Conservation (phyloP, 129 eudicot species). For the Saposhnikovia divaricata region DNA sequence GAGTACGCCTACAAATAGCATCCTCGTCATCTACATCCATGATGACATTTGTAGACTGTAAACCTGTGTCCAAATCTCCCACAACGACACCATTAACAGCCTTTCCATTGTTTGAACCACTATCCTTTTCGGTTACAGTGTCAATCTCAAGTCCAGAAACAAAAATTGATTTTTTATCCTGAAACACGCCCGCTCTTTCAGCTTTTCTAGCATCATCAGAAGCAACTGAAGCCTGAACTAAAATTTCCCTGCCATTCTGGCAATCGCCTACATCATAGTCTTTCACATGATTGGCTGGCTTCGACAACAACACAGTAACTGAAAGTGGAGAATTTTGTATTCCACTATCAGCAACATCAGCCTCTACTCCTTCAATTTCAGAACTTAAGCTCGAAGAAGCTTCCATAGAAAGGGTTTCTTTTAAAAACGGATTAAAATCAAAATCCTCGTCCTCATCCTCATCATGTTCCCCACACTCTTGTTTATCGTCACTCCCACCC, state of each 20-base stretch:
- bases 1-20: conserved; percentile 87
- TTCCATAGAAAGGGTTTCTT: conserved; percentile 57
- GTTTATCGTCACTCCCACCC: conserved; percentile 21
- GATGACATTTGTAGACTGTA: conserved; percentile 22
- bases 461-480: conserved; percentile 22
- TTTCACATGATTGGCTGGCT: conserved; percentile 19
- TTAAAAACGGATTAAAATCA: conserved; percentile 78
- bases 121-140: conserved; percentile 22
- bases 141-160: conserved; percentile 21
- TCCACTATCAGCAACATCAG: conserved; percentile 55
- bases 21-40: conserved; percentile 55
- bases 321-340: conserved; percentile 17
- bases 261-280: conserved; percentile 24
- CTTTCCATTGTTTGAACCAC: conserved; percentile 24
- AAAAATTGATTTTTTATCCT: conserved; percentile 15
- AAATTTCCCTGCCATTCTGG: conserved; percentile 29
- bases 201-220: neutral
- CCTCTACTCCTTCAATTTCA: conserved; percentile 72
- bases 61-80: conserved; percentile 16
- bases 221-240: conserved; percentile 19
- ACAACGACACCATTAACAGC: conserved; percentile 22
- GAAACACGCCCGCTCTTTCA: neutral
- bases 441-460: conserved; percentile 40
- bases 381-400: conserved; percentile 89
- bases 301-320: conserved; percentile 17